Evolutionary conservation across 495 filamentous ascomycete species (phyloP), one percentile per base, ranked within the genome.

Genomic region (Penicillium pulvis): DNA sequence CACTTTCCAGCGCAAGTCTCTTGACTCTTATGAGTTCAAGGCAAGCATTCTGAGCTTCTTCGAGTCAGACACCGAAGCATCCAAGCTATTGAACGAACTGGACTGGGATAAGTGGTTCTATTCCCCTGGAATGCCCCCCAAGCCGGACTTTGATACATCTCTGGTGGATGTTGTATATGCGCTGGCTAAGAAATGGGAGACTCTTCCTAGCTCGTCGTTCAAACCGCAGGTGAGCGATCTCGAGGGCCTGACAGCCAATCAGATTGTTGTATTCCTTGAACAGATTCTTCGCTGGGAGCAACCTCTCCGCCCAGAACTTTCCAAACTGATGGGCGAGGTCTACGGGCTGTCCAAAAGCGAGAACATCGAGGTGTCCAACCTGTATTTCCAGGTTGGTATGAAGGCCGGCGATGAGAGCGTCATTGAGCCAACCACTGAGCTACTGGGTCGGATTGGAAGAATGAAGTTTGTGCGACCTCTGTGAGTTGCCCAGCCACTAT

Each of bases 391-490:
- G 53, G 82, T 97, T 26, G 91, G 90, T 3, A 79, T 98, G 67
- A 85, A 83, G 63, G 86, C 92, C 3, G 84, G 84, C 48, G 88
- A 89, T 61, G 71, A 79, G 59, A 82, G 71, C 30, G 79, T 89
- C 3, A 88, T 92, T 61, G 69, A 83, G 41, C 85, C 87, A 0
- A 83, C 91, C 0, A 86, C 86, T 6, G 85, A 90, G 51, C 78
- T 96, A 16, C 77, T 97, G 39, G 88, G 90, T 4, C 80, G 80
- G 16, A 91, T 96, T 59, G 93, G 93, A 5, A 83, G 94, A 51
- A 97, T 98, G 93, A 98, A 98, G 81, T 97, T 93, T 71, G 92
- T 97, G 53, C 81, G 92, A 58, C 90, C 92, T 51, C 71, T 98
- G 71, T 87, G 75, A 73, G 78, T 65, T 51, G 1, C 24, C 44